A percentile compares a stretch with the other conserved stretches of the same genome.
phyloP scores from a whole-genome alignment of 352 stramenopile species.

The Phytopythium aichiense region DNA sequence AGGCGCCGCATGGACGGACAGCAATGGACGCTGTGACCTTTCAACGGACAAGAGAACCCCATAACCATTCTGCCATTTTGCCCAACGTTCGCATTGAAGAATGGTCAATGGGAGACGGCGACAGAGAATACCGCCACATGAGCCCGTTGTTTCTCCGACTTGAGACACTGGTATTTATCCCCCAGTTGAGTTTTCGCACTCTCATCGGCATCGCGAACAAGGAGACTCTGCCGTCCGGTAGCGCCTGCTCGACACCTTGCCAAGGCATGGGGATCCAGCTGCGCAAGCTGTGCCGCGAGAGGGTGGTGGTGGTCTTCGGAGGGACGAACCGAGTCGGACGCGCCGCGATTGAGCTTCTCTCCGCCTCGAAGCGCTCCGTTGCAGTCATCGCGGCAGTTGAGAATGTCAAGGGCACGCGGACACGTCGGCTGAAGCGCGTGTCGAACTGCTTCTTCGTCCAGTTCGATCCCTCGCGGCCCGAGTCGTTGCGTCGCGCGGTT shows the following conservation, averaged over 20 bases:
- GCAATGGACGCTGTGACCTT: conserved; percentile 1
- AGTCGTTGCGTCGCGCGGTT: conserved; percentile 54
- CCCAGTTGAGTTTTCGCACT: conserved; percentile 1
- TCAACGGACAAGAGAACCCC: not conserved
- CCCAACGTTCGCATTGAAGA: not conserved
- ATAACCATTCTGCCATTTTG: no score
- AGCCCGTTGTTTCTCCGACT: not conserved
- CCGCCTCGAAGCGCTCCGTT: conserved; percentile 31
- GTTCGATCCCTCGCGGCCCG: conserved; percentile 45
- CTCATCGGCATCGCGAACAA: no score
- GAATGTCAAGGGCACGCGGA: conserved; percentile 37
- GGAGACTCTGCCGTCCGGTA: not conserved
- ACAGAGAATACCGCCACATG: conserved; percentile 7
- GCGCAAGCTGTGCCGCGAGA: conserved; percentile 49
- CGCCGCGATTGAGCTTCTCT: conserved; percentile 46
- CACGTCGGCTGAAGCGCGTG: conserved; percentile 43
- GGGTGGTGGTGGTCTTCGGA: conserved; percentile 74
- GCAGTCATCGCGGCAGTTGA: conserved; percentile 61
- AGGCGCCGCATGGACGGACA: not conserved
- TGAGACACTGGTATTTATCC: not conserved
- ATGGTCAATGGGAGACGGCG: not conserved
- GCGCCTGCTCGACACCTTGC: not conserved
- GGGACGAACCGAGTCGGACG: conserved; percentile 64
- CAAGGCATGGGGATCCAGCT: conserved; percentile 47
- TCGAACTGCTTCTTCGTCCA: conserved; percentile 54